Evolutionary conservation across 1,139 yeast species (phyloP).

Genomic region (Hyphopichia burtonii): DNA sequence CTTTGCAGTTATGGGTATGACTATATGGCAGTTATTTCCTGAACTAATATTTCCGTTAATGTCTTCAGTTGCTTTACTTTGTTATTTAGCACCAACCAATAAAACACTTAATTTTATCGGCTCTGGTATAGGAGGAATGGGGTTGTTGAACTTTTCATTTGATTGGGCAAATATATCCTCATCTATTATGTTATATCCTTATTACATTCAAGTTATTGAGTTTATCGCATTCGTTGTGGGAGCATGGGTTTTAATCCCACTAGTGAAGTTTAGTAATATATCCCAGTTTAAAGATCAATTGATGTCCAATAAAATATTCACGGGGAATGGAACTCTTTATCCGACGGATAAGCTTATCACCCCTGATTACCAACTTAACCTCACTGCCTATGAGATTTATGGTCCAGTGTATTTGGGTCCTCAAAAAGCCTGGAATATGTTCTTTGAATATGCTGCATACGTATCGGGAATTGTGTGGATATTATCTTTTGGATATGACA

Average conservation of each 20-base stretch:
- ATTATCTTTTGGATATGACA: conserved; percentile 32
- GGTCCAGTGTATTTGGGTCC: conserved; percentile 45
- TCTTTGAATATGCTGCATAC: conserved; percentile 53
- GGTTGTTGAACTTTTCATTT: conserved; percentile 38
- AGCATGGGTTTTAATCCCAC: conserved; percentile 44
- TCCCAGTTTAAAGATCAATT: conserved; percentile 28
- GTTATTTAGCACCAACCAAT: conserved; percentile 44
- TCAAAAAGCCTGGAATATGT: conserved; percentile 50
- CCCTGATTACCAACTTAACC: conserved; percentile 29
- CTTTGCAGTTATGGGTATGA: conserved; percentile 25
- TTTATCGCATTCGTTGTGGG: conserved; percentile 39
- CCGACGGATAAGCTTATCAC: conserved; percentile 37
- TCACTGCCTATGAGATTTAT: conserved; percentile 35
- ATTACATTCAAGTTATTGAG: conserved; percentile 45
- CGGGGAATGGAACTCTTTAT: conserved; percentile 29
- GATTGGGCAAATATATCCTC: conserved; percentile 51
- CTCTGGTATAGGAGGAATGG: conserved; percentile 48
- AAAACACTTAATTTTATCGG: conserved; percentile 38
- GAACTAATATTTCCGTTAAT: conserved; percentile 42
- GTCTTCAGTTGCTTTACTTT: conserved; percentile 40
- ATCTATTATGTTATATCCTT: conserved; percentile 41
- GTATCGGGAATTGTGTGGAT: conserved; percentile 49
- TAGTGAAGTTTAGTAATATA: conserved; percentile 35
- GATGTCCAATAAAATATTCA: conserved; percentile 40
- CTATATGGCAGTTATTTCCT: conserved; percentile 44